Evolutionary conservation across 495 filamentous ascomycete species (phyloP).

Genomic region (Baudoinia panamericana): DNA sequence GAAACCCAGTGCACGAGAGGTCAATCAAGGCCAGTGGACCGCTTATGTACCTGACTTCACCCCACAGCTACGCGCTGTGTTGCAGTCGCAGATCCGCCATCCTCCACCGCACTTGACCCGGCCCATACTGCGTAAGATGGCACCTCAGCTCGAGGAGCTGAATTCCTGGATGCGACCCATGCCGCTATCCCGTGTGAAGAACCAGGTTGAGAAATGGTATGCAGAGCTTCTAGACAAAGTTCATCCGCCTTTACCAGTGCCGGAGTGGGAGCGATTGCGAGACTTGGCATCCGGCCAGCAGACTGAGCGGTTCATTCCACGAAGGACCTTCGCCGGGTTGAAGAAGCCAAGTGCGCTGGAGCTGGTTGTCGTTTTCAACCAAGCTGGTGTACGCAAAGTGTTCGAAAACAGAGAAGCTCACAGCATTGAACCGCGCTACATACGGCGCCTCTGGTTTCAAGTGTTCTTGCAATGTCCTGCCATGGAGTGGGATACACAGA

Average conservation of each 20-base stretch:
- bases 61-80: slow-evolving; percentile 14
- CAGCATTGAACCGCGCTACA: slow-evolving; percentile 32
- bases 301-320: slow-evolving; percentile 31
- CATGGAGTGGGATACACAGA: slow-evolving; percentile 22
- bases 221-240: slow-evolving; percentile 39
- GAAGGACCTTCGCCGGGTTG: slow-evolving; percentile 2
- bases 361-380: slow-evolving; percentile 10
- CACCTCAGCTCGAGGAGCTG: slow-evolving; percentile 42
- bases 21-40: background rate
- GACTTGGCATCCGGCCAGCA: slow-evolving; percentile 41
- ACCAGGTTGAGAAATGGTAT: slow-evolving; percentile 51
- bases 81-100: slow-evolving; percentile 6
- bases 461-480: slow-evolving; percentile 33
- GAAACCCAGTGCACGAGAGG: slow-evolving; percentile 1
- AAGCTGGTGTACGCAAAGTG: slow-evolving; percentile 30
- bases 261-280: slow-evolving; percentile 51
- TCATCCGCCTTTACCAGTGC: slow-evolving; percentile 56
- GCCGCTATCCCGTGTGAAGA: slow-evolving; percentile 37
- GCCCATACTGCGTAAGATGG: slow-evolving; percentile 21
- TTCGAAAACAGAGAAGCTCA: slow-evolving; percentile 31
- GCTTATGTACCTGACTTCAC: slow-evolving; percentile 9
- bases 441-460: slow-evolving; percentile 35
- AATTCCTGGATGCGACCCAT: slow-evolving; percentile 54
- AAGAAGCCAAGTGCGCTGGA: slow-evolving; percentile 4
- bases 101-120: slow-evolving; percentile 9